phyloP scores from a whole-genome alignment of 2,329 filamentous ascomycete species.

The Colletotrichum orbiculare region DNA sequence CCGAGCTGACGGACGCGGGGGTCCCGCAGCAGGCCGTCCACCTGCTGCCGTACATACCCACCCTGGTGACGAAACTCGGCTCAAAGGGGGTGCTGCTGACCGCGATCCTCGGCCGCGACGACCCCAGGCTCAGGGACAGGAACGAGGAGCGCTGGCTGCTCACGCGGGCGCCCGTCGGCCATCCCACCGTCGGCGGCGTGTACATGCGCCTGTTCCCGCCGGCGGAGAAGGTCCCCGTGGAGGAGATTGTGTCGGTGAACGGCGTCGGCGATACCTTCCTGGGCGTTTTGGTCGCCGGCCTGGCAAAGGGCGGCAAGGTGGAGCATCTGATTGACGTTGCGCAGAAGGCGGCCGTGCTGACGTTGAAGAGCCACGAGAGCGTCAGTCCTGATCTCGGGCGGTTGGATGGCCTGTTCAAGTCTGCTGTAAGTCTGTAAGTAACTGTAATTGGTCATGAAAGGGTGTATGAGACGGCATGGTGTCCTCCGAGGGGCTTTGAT shows the following conservation, averaged over 20 bases:
- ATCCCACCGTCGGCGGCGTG: slow-evolving; percentile 74
- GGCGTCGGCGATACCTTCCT: slow-evolving; percentile 94
- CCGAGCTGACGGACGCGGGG: slow-evolving; percentile 78
- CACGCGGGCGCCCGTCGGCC: slow-evolving; percentile 66
- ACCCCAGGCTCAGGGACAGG: slow-evolving; percentile 72
- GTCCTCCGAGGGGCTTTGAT: too few species aligned
- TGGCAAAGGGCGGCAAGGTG: slow-evolving; percentile 69
- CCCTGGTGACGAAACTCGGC: slow-evolving; percentile 86
- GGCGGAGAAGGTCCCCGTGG: slow-evolving; percentile 66
- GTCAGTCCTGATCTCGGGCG: slow-evolving; percentile 71
- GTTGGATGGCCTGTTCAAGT: slow-evolving; percentile 53
- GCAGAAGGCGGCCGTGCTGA: slow-evolving; percentile 83
- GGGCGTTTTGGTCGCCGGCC: slow-evolving; percentile 82
- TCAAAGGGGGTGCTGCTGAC: slow-evolving; percentile 79
- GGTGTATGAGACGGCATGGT: neutral
- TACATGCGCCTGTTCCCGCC: slow-evolving; percentile 83
- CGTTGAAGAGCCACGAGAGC: slow-evolving; percentile 78
- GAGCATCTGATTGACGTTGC: slow-evolving; percentile 79
- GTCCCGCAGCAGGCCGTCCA: slow-evolving; percentile 86
- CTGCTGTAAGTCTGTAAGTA: slow-evolving; percentile 35
- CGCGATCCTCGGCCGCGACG: slow-evolving; percentile 73
- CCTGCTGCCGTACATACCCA: slow-evolving; percentile 88
- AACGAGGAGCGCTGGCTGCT: slow-evolving; percentile 78
- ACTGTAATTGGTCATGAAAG: neutral
- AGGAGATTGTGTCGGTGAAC: slow-evolving; percentile 88